Base-by-base conservation (phyloP, 2,329 filamentous ascomycete genomes). In the Penicillium capsulatum region DNA sequence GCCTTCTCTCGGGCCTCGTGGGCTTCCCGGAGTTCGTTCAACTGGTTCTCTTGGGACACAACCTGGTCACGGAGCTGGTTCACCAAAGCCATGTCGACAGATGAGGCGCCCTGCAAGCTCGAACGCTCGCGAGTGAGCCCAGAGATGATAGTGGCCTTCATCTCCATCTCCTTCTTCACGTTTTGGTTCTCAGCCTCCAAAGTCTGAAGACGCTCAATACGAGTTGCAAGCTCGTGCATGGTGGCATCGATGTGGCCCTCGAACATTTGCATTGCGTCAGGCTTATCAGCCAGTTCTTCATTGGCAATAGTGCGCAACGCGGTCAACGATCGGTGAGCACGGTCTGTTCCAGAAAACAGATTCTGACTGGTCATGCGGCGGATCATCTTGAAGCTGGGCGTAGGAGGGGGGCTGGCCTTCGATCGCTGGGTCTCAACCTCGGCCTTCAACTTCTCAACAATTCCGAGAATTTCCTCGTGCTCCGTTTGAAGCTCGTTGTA, bases 101-200 rank as follows among this genome's bases (percentile, higher is more conserved):
- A 85, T 16, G 85, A 84, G 2, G 76, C 74, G 62, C 74, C 77
- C 61, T 91, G 88, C 68, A 96, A 76, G 67, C 89, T 96, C 3
- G 88, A 91, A 43, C 94, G 77, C 66, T 98, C 94, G 38, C 92
- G 83, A 3, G 92, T 94, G 48, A 98, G 74, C 5, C 92, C 92
- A 19, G 88, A 87, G 54, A 98, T 97, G 59, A 98, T 90, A 19
- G 87, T 86, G 73, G 91, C 89, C 77, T 98, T 98, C 47, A 79
- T 83, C 60, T 98, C 92, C 84, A 97, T 94, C 65, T 98, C 92
- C 70, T 89, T 95, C 71, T 87, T 92, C 15, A 89, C 80, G 3
- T 80, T 82, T 17, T 81, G 73, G 40, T 96, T 79, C 53, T 95
- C 91, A 4, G 81, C 81, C 64, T 98, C 92, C 10, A 98, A 74